A percentile compares a stretch with the other conserved stretches of the same genome.
Evolutionary conservation across 2,329 filamentous ascomycete genomes (phyloP).

Genomic region (Pyrenophora graminea): DNA sequence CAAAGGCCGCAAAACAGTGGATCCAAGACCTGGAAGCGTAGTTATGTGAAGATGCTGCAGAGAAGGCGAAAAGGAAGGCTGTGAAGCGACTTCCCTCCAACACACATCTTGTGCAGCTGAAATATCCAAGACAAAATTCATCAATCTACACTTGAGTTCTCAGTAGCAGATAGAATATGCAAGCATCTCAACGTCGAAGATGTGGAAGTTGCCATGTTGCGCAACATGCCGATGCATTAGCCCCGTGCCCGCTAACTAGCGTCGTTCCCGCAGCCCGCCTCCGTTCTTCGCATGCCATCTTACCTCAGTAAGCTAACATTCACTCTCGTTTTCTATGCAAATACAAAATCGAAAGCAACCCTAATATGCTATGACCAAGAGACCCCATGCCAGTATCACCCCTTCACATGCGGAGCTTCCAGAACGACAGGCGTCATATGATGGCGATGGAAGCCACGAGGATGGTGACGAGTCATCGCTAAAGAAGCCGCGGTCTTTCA

Average conservation of each 20-base stretch:
- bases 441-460: slow-evolving; percentile 31
- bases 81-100: too few relatives aligned
- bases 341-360: slow-evolving; percentile 1
- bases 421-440: slow-evolving; percentile 22
- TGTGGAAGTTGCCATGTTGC: neutral
- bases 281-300: slow-evolving; percentile 4
- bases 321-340: slow-evolving; percentile 6
- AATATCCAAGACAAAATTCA: too few relatives aligned
- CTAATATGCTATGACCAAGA: slow-evolving; percentile 45
- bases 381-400: slow-evolving; percentile 29
- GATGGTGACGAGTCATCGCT: slow-evolving; percentile 31
- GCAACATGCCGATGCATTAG: neutral
- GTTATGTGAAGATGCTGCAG: too few relatives aligned
- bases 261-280: slow-evolving; percentile 4
- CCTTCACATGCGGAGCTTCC: slow-evolving; percentile 24
- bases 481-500: slow-evolving; percentile 44
- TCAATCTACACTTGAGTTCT: too few relatives aligned
- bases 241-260: slow-evolving; percentile 11
- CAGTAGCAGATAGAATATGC: too few relatives aligned
- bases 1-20: too few relatives aligned
- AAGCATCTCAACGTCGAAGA: too few relatives aligned
- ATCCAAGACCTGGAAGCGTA: too few relatives aligned
- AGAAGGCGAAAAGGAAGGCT: too few relatives aligned
- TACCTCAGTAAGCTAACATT: neutral
- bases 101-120: too few relatives aligned